These are phyloP conservation scores for Populus trichocarpa DNA, from an alignment of 441 rosid genomes.

Conservation along the genomic window DNA sequence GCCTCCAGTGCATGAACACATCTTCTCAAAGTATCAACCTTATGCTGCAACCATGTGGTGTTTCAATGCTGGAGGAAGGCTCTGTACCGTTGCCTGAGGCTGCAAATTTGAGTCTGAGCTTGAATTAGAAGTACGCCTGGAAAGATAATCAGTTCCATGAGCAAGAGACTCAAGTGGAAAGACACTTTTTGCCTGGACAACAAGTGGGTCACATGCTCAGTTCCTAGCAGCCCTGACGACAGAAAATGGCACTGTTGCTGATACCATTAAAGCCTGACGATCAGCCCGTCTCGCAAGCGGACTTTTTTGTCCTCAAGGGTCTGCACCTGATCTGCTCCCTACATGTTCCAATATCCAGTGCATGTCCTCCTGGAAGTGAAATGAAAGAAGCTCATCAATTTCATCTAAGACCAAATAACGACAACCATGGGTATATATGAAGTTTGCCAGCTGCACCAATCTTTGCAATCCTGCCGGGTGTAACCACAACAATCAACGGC, in stretches of 20 bases:
- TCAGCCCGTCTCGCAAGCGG: slow-evolving; percentile 33
- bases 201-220: slow-evolving; percentile 75
- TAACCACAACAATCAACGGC: slow-evolving; percentile 83
- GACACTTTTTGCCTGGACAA: slow-evolving; percentile 71
- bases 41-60: slow-evolving; percentile 78
- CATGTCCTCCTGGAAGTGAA: slow-evolving; percentile 80
- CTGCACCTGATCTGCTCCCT: slow-evolving; percentile 64
- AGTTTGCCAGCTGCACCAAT: slow-evolving; percentile 88
- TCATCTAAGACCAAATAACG: slow-evolving; percentile 86
- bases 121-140: slow-evolving; percentile 33
- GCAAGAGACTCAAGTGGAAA: slow-evolving; percentile 51
- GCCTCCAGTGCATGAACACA: slow-evolving; percentile 89
- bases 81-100: slow-evolving; percentile 51
- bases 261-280: slow-evolving; percentile 70
- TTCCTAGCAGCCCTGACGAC: slow-evolving; percentile 86
- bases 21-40: slow-evolving; percentile 77
- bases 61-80: slow-evolving; percentile 79
- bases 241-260: slow-evolving; percentile 87
- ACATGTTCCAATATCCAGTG: slow-evolving; percentile 86
- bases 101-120: slow-evolving; percentile 34
- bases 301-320: slow-evolving; percentile 29
- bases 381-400: slow-evolving; percentile 85
- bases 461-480: slow-evolving; percentile 95
- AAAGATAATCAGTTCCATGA: slow-evolving; percentile 44
- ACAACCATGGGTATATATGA: slow-evolving; percentile 81